Evolutionary conservation across 352 stramenopile genomes (phyloP), one percentile per base, ranked within the genome.

Genomic region (Phytopythium aichiense): DNA sequence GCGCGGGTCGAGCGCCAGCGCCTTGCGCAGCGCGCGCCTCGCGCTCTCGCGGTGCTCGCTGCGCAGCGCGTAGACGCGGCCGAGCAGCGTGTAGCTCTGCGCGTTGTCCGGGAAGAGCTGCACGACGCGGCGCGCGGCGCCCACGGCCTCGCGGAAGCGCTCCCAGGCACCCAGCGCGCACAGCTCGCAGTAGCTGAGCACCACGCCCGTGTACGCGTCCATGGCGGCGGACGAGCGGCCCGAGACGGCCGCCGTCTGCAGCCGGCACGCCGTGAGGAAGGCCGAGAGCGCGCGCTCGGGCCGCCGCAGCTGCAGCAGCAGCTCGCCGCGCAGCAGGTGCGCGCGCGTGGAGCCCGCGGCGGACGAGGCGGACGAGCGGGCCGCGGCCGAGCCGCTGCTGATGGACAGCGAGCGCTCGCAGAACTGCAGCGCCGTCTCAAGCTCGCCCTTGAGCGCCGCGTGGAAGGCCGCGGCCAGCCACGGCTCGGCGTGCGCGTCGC

Each of bases 381-480:
- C 25, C 25, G 25, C 25, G 25, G 25, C 25, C 25, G 25, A 30
- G 37, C 51, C 33, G 37, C 46, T 52, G 16, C 48, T 69, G 63
- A 33, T 79, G 58, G 38, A 68, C 30, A 94, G 80, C 23, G 86
- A 80, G 23, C 81, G 76, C 38, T 94, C 83, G 25, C 72, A 87
- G 50, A 92, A 84, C 65, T 92, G 79, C 23, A 92, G 56, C 4
- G 86, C 86, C 8, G 71, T 76, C 45, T 92, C 79, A 53, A 79
- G 66, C 50, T 94, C 86, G 22, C 71, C 77, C 50, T 92, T 94
- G 53, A 91, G 66, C 18, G 91, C 81, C 37, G 76, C 87, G 54
- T 88, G 88, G 55, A 84, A 92, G 25, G 80, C 79, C 8, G 83
- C 86, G 42, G 86, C 86, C 43, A 94, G 77, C 83, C 86, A 94